These are phyloP conservation scores for Phaeosphaeria sp. DNA, from an alignment of 2,329 filamentous ascomycete genomes.

Conservation along the genomic window DNA sequence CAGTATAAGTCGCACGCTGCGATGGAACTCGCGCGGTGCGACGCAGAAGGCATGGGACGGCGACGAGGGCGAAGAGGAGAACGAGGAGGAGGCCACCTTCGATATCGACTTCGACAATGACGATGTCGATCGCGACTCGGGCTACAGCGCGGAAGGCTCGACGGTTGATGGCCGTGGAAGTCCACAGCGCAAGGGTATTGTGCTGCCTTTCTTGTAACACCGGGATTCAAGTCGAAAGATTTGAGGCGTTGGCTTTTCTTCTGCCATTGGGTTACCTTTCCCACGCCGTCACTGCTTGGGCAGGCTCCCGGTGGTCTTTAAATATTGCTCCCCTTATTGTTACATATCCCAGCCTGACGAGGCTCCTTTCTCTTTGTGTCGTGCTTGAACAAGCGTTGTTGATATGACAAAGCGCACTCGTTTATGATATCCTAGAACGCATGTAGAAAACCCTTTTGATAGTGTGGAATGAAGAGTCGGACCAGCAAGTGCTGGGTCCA, in stretches of 20 bases:
- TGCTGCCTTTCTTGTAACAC: slow-evolving; percentile 37
- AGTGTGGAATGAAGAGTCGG: neutral
- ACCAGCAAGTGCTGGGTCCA: neutral
- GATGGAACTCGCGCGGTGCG: slow-evolving; percentile 94
- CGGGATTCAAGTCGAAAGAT: neutral
- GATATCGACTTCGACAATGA: slow-evolving; percentile 94
- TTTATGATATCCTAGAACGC: slow-evolving; percentile 8
- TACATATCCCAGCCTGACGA: neutral
- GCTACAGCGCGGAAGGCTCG: slow-evolving; percentile 48
- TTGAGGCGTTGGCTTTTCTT: neutral
- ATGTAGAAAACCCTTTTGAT: slow-evolving; percentile 4
- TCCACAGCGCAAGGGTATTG: slow-evolving; percentile 44
- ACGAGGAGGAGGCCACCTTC: slow-evolving; percentile 68
- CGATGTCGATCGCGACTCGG: slow-evolving; percentile 52
- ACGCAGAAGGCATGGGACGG: slow-evolving; percentile 83
- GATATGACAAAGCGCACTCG: slow-evolving; percentile 1
- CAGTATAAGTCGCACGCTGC: slow-evolving; percentile 86
- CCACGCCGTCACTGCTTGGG: slow-evolving; percentile 27
- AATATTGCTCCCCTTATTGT: neutral
- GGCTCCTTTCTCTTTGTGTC: neutral
- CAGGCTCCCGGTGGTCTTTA: slow-evolving; percentile 28
- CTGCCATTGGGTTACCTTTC: slow-evolving; percentile 9
- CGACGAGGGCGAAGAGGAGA: slow-evolving; percentile 55
- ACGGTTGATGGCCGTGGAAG: slow-evolving; percentile 42
- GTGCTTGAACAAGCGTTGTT: neutral